These are phyloP conservation scores for Aurinia saxatilis DNA, from an alignment of 345 rosid species.

Conservation along the genomic window DNA sequence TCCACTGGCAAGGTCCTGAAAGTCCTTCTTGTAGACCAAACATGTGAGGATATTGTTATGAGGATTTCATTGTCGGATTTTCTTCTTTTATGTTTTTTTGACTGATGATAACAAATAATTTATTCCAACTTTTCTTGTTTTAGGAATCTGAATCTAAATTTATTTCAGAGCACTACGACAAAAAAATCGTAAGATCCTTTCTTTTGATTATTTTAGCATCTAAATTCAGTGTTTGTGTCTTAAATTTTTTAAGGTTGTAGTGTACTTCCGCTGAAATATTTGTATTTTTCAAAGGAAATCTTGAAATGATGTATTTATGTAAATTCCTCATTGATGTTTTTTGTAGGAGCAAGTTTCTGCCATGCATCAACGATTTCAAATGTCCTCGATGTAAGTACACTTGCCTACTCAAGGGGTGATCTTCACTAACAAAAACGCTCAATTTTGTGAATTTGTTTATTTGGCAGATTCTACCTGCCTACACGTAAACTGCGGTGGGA, in stretches of 20 bases:
- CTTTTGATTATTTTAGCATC: not conserved
- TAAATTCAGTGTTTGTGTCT: not conserved
- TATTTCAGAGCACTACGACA: conserved; percentile 44
- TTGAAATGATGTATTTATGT: not conserved
- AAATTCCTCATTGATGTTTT: not conserved
- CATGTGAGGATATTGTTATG: conserved; percentile 29
- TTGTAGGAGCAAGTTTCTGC: conserved; percentile 39
- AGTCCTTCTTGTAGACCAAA: conserved; percentile 45
- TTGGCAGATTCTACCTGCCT: conserved; percentile 43
- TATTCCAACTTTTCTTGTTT: not conserved
- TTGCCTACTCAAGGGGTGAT: not conserved
- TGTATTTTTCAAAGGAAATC: not conserved
- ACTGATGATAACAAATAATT: not conserved
- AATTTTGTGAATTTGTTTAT: not conserved
- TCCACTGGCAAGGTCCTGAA: conserved; percentile 42
- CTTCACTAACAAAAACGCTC: not conserved
- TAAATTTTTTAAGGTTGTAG: not conserved
- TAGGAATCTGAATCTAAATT: conserved; percentile 58
- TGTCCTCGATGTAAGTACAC: conserved; percentile 51
- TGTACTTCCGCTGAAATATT: not conserved
- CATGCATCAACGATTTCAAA: conserved; percentile 44
- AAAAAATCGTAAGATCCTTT: conserved; percentile 40
- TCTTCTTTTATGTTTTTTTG: conserved; percentile 6
- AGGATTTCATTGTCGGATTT: not conserved
- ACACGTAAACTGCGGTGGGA: conserved; percentile 65